These are phyloP conservation scores for Metschnikowia peoriensis DNA, from an alignment of 805 yeast species.

Conservation along the genomic window DNA sequence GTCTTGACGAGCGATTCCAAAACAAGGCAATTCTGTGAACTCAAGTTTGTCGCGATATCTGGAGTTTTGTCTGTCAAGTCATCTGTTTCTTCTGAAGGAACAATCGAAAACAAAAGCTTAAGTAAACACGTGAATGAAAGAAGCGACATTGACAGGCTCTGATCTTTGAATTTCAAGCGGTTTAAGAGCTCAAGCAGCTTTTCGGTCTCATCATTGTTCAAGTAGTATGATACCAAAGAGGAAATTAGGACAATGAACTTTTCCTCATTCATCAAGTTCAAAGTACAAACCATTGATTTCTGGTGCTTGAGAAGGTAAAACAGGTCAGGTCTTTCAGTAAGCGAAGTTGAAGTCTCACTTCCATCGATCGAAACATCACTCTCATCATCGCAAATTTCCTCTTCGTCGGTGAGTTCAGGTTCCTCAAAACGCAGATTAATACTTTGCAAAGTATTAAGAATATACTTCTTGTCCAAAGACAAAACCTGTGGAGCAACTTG, in stretches of 20 bases:
- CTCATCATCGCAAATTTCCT: constrained; percentile 7
- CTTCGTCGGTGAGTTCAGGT: constrained; percentile 32
- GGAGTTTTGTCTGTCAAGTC: not conserved
- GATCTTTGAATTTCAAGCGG: constrained; percentile 20
- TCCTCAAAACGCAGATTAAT: constrained; percentile 27
- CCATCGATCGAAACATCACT: not conserved
- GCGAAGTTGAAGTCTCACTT: not conserved
- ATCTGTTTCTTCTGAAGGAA: constrained; percentile 13
- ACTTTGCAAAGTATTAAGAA: constrained; percentile 20
- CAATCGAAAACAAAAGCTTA: constrained; percentile 22
- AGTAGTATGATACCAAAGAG: constrained; percentile 26
- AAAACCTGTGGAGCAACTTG: constrained; percentile 21
- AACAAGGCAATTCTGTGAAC: constrained; percentile 8
- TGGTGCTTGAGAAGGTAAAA: constrained; percentile 12
- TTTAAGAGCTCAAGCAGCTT: constrained; percentile 25
- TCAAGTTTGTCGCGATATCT: constrained; percentile 1
- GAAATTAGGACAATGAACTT: constrained; percentile 31
- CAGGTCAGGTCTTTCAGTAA: not conserved
- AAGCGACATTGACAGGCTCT: constrained; percentile 23
- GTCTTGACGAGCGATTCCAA: constrained; percentile 29
- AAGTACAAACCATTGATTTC: constrained; percentile 27
- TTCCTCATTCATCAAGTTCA: constrained; percentile 34
- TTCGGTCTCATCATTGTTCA: constrained; percentile 17
- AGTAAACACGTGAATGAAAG: constrained; percentile 35
- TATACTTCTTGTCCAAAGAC: constrained; percentile 17